phyloP scores from a whole-genome alignment of 441 rosid species.

The Erodium texanum region DNA sequence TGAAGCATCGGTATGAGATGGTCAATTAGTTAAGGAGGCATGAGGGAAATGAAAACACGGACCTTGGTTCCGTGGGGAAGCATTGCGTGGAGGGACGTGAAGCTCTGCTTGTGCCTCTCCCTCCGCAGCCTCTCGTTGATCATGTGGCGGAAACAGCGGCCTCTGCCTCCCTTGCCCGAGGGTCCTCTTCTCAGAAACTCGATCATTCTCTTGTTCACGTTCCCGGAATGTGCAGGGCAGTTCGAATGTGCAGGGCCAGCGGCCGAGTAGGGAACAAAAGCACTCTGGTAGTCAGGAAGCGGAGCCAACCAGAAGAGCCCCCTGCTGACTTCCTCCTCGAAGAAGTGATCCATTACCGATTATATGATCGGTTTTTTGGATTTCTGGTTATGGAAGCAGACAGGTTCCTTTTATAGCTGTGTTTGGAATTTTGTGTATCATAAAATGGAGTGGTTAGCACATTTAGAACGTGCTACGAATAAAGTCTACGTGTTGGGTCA shows the following conservation, averaged over 20 bases:
- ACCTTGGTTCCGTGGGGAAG: conserved; percentile 49
- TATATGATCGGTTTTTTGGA: no score
- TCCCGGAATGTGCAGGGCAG: conserved; percentile 8
- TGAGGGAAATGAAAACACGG: neutral
- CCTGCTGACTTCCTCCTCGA: conserved; percentile 12
- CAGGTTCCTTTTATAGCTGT: no score
- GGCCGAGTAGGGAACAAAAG: conserved; percentile 33
- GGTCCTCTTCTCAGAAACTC: conserved; percentile 30
- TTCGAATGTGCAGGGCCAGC: neutral
- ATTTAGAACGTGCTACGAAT: no score
- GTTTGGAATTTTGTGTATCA: no score
- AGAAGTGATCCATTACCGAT: conserved; percentile 31
- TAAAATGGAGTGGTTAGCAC: no score
- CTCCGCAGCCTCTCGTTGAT: conserved; percentile 53
- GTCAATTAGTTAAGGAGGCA: no score
- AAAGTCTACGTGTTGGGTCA: no score
- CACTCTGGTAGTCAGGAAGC: conserved; percentile 19
- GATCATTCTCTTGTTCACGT: conserved; percentile 42
- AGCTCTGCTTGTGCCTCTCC: conserved; percentile 44
- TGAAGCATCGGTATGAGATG: neutral
- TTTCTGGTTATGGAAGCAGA: no score
- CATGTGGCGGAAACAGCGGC: conserved; percentile 32
- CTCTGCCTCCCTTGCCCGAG: conserved; percentile 19
- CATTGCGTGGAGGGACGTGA: conserved; percentile 36
- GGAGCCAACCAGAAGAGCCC: conserved; percentile 18